phyloP scores from a whole-genome alignment of 1,139 yeast genomes.

The Sugiyamaella castrensis region DNA sequence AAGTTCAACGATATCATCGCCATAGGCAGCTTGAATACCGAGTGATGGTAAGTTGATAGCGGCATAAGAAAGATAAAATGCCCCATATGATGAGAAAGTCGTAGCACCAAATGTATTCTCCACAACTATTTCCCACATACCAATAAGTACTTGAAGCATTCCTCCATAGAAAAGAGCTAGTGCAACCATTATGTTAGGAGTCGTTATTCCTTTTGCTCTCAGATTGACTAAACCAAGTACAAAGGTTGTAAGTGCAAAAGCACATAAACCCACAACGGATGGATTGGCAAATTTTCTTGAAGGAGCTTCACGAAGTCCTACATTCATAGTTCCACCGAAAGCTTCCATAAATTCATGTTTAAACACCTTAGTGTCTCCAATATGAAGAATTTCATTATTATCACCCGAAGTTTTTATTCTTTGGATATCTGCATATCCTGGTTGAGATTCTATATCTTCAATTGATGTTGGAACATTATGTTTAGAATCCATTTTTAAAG shows the following conservation, averaged over 20 bases:
- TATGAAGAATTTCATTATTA: slow-evolving; percentile 57
- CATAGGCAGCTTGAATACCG: slow-evolving; percentile 61
- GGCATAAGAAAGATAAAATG: slow-evolving; percentile 78
- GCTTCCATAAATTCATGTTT: slow-evolving; percentile 59
- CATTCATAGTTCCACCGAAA: slow-evolving; percentile 66
- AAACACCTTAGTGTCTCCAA: slow-evolving; percentile 69
- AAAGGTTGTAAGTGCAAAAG: slow-evolving; percentile 81
- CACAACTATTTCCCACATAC: slow-evolving; percentile 62
- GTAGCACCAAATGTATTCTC: slow-evolving; percentile 90
- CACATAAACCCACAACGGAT: slow-evolving; percentile 79
- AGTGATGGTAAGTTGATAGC: slow-evolving; percentile 70
- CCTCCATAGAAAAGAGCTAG: slow-evolving; percentile 84
- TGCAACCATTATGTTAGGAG: slow-evolving; percentile 59
- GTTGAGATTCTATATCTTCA: slow-evolving; percentile 2
- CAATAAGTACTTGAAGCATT: slow-evolving; percentile 66
- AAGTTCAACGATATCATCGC: slow-evolving; percentile 40
- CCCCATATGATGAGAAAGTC: slow-evolving; percentile 71
- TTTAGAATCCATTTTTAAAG: slow-evolving; percentile 8
- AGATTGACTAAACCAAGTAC: slow-evolving; percentile 65
- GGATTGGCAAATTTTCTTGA: slow-evolving; percentile 73
- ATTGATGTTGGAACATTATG: not conserved
- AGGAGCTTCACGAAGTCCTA: slow-evolving; percentile 42
- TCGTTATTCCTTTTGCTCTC: slow-evolving; percentile 54
- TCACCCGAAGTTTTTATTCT: slow-evolving; percentile 39
- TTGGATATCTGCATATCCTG: not conserved